Conservation (phyloP, 306 rosid genomes). For the Vigna mungo region DNA sequence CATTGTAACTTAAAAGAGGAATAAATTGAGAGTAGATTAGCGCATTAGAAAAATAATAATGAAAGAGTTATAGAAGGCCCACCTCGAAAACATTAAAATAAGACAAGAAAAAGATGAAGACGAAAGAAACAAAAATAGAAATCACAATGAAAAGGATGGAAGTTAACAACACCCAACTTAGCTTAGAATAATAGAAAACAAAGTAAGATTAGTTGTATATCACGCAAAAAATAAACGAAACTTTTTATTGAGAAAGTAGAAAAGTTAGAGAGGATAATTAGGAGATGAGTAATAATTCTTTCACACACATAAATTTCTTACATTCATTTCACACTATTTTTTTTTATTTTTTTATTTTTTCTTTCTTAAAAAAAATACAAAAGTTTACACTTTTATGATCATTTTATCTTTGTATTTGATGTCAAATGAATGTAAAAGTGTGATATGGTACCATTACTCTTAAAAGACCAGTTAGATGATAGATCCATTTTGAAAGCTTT, state of each 20-base stretch:
- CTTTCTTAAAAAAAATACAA: too few relatives aligned
- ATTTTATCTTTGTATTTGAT: too few relatives aligned
- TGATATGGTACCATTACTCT: too few relatives aligned
- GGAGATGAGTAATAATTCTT: not conserved
- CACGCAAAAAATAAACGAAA: conserved; percentile 35
- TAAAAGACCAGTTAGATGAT: conserved; percentile 19
- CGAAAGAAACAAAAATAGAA: conserved; percentile 31
- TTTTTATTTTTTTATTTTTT: too few relatives aligned
- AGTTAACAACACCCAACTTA: conserved; percentile 29
- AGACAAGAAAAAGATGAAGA: not conserved
- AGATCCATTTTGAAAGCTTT: conserved; percentile 49
- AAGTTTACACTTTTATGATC: too few relatives aligned
- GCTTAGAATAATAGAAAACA: conserved; percentile 20
- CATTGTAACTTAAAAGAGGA: conserved; percentile 9
- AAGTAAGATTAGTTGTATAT: conserved; percentile 34
- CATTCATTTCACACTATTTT: too few relatives aligned
- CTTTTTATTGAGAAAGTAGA: conserved; percentile 41
- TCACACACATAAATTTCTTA: too few relatives aligned
- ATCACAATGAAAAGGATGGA: conserved; percentile 32
- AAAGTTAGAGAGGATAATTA: conserved; percentile 48
- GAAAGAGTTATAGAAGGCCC: conserved; percentile 5
- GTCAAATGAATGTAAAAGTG: too few relatives aligned
- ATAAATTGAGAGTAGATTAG: not conserved
- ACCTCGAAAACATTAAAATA: conserved; percentile 3
- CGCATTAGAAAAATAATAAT: too few relatives aligned